Evolutionary conservation across 2,329 filamentous ascomycete species (phyloP), one percentile per base, ranked within the genome.

Genomic region (Exophiala mesophila): DNA sequence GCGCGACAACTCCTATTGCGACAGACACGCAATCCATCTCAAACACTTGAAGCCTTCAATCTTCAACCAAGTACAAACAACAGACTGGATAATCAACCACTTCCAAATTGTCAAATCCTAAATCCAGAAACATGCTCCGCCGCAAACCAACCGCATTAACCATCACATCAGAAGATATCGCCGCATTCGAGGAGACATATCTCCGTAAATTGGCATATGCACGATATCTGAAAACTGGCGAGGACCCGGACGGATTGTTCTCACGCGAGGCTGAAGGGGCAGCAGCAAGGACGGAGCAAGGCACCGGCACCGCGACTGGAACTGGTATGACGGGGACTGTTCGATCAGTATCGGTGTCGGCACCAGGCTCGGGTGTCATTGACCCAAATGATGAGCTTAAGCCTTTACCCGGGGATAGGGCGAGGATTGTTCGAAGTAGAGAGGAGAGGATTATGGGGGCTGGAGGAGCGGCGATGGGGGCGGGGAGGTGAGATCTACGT

Each of bases 311-410:
- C n/a, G n/a, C n/a, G n/a, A n/a, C 23, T 26, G 23, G 23, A 26
- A 12, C 23, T 26, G 23, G 23, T 12, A 12, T 32, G 24, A 57
- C 55, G 24, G 24, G 38, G n/a, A n/a, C n/a, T n/a, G n/a, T n/a
- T n/a, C n/a, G n/a, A n/a, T n/a, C n/a, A n/a, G n/a, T n/a, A n/a
- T n/a, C n/a, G n/a, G n/a, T n/a, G n/a, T n/a, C 13, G 21, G 34
- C 36, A 6, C 46, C 53, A 30, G 59, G 56, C 40, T 41, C 45
- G 19, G 58, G 56, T 15, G 36, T 39, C 6, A 53, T 65, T 32
- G 69, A 72, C 57, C 69, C 70, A 4, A 72, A 65, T 45, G 69
- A 72, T 58, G 70, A 72, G 47, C 50, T 72, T 55, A 72, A 71
- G 52, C 70, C 70, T 12, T 55, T 72, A 32, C 69, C 70, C 1